Evolutionary conservation across 441 rosid genomes (phyloP).

Genomic region (Aleurites moluccanus): DNA sequence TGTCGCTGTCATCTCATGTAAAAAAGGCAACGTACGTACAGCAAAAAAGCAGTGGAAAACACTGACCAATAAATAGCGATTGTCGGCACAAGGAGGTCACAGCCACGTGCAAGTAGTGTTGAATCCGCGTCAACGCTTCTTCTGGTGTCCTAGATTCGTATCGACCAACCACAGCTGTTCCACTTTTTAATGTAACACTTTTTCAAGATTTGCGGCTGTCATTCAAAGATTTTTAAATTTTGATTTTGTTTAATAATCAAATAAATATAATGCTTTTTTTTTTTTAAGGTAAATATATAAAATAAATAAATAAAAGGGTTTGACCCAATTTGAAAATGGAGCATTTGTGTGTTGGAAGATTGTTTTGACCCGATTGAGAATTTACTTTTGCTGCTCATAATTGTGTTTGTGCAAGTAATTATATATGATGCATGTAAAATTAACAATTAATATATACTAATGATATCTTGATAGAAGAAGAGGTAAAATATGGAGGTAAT

Average conservation of each 20-base stretch:
- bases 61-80: conserved; percentile 27
- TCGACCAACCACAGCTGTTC: not conserved
- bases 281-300: too few relatives aligned
- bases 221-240: not conserved
- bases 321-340: too few relatives aligned
- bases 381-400: too few relatives aligned
- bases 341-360: too few relatives aligned
- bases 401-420: too few relatives aligned
- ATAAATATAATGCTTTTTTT: too few relatives aligned
- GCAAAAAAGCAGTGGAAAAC: not conserved
- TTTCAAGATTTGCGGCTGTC: conserved; percentile 19
- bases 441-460: too few relatives aligned
- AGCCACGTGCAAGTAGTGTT: conserved; percentile 20
- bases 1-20: not conserved
- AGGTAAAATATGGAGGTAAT: too few relatives aligned
- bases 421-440: too few relatives aligned
- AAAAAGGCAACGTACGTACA: not conserved
- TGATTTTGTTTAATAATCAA: not conserved
- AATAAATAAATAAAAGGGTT: too few relatives aligned
- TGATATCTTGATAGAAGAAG: too few relatives aligned
- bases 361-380: too few relatives aligned
- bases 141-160: not conserved
- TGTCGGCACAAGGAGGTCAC: conserved; percentile 34
- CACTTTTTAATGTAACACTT: not conserved
- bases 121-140: conserved; percentile 10